phyloP scores from a whole-genome alignment of 2,329 filamentous ascomycete genomes.

The Nemania sp. region DNA sequence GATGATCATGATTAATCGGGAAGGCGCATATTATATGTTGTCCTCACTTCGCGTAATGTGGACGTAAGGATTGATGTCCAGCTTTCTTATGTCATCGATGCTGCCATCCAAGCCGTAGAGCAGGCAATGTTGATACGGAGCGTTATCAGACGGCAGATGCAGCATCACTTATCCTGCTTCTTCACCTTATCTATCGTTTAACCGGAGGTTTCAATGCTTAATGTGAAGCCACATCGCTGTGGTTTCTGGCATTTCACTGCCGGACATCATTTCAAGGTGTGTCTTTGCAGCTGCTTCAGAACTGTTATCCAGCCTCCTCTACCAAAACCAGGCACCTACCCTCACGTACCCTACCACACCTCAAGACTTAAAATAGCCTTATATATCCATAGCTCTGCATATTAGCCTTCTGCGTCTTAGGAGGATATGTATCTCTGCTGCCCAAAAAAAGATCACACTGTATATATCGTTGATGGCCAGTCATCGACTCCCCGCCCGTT shows the following conservation, averaged over 20 bases:
- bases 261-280: slow-evolving; percentile 11
- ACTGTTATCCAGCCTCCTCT: neutral
- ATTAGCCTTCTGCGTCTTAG: neutral
- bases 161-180: neutral
- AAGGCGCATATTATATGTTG: slow-evolving; percentile 13
- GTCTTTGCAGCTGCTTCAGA: neutral
- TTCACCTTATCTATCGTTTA: neutral
- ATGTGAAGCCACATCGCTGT: neutral
- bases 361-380: neutral
- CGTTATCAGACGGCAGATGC: neutral
- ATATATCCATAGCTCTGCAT: neutral
- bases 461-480: neutral
- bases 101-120: neutral
- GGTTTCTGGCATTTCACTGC: neutral
- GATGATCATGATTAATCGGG: neutral
- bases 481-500: neutral
- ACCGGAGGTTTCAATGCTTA: neutral
- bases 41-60: neutral
- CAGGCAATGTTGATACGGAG: neutral
- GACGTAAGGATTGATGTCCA: neutral
- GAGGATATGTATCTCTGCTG: neutral
- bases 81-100: neutral
- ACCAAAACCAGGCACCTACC: neutral
- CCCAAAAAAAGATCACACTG: neutral
- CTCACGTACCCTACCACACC: neutral